Percentiles rank a stretch among this genome's conserved stretches.
Evolutionary conservation across 2,329 filamentous ascomycete genomes (phyloP).

Genomic region (Colletotrichum orchidophilum): DNA sequence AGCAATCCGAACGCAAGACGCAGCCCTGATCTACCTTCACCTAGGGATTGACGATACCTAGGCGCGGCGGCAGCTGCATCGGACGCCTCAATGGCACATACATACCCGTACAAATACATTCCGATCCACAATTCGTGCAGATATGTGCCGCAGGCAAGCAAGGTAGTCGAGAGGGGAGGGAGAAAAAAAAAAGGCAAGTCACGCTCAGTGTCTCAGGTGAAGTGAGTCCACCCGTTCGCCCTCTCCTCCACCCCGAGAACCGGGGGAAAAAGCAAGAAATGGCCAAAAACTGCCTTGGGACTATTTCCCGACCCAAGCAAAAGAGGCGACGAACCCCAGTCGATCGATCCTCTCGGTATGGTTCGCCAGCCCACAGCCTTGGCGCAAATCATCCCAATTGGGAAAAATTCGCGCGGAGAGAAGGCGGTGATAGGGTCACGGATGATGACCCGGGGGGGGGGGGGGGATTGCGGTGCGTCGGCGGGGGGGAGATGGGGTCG

Average conservation of each 20-base stretch:
- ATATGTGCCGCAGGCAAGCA: not conserved
- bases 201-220: constrained; percentile 2
- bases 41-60: too few relatives aligned
- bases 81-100: too few relatives aligned
- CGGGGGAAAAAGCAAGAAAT: not conserved
- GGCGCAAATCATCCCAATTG: constrained; percentile 16
- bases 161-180: not conserved
- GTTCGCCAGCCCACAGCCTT: not conserved
- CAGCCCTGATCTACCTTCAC: not conserved
- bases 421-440: not conserved
- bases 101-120: too few relatives aligned
- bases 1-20: not conserved
- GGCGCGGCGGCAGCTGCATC: too few relatives aligned
- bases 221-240: not conserved
- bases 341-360: constrained; percentile 10
- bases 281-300: not conserved
- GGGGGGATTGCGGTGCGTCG: too few relatives aligned
- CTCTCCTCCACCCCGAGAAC: not conserved
- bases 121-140: not conserved
- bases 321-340: not conserved
- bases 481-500: too few relatives aligned
- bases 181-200: not conserved
- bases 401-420: not conserved
- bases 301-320: too few relatives aligned
- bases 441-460: too few relatives aligned